Conservation (phyloP, 1,284 basidiomycete genomes). For the Ustilago xerochloae region DNA sequence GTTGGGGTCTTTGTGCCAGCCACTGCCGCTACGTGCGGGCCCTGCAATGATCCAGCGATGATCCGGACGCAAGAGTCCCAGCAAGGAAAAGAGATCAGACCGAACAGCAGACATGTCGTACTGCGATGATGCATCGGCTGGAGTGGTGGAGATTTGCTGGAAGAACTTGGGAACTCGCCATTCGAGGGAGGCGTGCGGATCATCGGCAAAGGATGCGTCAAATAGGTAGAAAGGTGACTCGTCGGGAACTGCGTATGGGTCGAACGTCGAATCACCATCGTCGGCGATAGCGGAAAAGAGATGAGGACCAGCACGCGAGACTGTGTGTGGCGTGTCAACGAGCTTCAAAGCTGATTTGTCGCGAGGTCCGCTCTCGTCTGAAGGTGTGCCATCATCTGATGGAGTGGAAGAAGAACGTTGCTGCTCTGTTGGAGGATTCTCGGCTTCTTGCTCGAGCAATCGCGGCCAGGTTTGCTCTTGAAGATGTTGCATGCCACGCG, state of each 20-base stretch:
- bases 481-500: slow-evolving; percentile 47
- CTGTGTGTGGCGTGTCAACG: slow-evolving; percentile 20
- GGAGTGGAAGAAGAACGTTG: not conserved
- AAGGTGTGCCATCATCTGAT: slow-evolving; percentile 10
- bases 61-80: slow-evolving; percentile 55
- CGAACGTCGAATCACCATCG: slow-evolving; percentile 40
- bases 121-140: slow-evolving; percentile 19
- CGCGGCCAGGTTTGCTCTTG: slow-evolving; percentile 40
- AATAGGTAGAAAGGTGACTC: slow-evolving; percentile 66
- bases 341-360: slow-evolving; percentile 24
- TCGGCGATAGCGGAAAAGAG: slow-evolving; percentile 25
- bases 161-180: slow-evolving; percentile 59
- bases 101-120: slow-evolving; percentile 38
- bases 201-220: slow-evolving; percentile 57
- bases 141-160: slow-evolving; percentile 41
- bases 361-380: slow-evolving; percentile 25
- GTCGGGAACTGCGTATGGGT: slow-evolving; percentile 57
- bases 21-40: slow-evolving; percentile 55
- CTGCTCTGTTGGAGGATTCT: not conserved
- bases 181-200: slow-evolving; percentile 40
- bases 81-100: slow-evolving; percentile 60
- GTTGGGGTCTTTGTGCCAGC: slow-evolving; percentile 69
- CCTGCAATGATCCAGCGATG: slow-evolving; percentile 65
- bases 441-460: slow-evolving; percentile 22
- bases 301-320: slow-evolving; percentile 12